These are phyloP conservation scores for Periconia sp. DNA, from an alignment of 2,329 filamentous ascomycete species.

Conservation along the genomic window DNA sequence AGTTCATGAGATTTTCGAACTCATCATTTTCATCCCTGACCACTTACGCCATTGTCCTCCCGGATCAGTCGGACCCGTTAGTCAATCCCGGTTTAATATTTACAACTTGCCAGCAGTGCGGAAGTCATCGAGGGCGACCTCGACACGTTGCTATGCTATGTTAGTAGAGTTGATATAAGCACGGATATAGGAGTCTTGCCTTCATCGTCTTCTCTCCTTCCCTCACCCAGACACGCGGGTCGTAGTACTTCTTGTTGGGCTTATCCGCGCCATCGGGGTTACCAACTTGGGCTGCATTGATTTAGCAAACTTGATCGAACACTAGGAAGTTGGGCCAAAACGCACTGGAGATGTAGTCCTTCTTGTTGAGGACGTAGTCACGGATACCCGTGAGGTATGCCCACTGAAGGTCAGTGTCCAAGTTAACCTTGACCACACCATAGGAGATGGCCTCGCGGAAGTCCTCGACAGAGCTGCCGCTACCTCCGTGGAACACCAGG, in stretches of 20 bases:
- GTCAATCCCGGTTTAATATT: too few relatives aligned
- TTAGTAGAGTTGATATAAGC: neutral
- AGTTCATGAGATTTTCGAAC: too few relatives aligned
- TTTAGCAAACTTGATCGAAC: too few relatives aligned
- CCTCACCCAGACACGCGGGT: slow-evolving; percentile 92
- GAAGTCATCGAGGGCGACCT: slow-evolving; percentile 88
- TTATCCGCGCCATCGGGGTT: slow-evolving; percentile 97
- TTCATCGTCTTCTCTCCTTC: slow-evolving; percentile 98
- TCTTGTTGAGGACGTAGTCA: slow-evolving; percentile 92
- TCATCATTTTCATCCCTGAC: too few relatives aligned
- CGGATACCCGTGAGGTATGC: slow-evolving; percentile 92
- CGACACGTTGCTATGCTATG: slow-evolving; percentile 65
- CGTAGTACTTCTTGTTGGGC: slow-evolving; percentile 90
- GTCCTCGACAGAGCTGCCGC: slow-evolving; percentile 88
- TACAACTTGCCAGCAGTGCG: slow-evolving; percentile 82
- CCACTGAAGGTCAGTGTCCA: slow-evolving; percentile 93
- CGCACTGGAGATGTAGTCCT: slow-evolving; percentile 97
- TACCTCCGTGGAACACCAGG: slow-evolving; percentile 99
- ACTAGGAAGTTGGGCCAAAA: too few relatives aligned
- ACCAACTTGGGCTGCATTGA: slow-evolving; percentile 80
- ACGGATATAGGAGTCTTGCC: neutral
- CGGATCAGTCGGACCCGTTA: too few relatives aligned
- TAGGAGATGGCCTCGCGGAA: slow-evolving; percentile 66
- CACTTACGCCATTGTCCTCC: too few relatives aligned
- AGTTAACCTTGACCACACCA: slow-evolving; percentile 95